Conservation (phyloP, 768 basidiomycete genomes). For the Fomitopsis serialis region DNA sequence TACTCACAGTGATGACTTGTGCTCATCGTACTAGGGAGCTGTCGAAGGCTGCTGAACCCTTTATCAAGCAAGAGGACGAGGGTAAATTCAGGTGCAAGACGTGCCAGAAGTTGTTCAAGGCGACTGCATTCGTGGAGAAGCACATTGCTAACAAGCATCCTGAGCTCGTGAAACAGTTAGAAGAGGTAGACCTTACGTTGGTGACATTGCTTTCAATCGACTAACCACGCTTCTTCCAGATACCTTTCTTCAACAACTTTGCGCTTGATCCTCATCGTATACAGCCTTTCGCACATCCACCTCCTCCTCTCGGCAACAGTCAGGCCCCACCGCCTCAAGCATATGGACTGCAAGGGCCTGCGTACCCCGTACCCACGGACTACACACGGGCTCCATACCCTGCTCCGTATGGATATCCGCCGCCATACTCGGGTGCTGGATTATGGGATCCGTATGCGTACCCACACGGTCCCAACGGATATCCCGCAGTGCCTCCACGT, state of each 20-base stretch:
- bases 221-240: conserved; percentile 32
- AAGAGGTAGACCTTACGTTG: conserved; percentile 55
- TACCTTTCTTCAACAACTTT: conserved; percentile 93
- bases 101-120: conserved; percentile 97
- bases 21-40: conserved; percentile 57
- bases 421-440: conserved; percentile 33
- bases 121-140: conserved; percentile 94
- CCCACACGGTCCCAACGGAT: conserved; percentile 34
- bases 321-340: conserved; percentile 81
- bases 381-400: conserved; percentile 40
- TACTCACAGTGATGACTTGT: neutral
- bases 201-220: neutral
- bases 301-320: conserved; percentile 56
- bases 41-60: conserved; percentile 68
- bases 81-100: conserved; percentile 96
- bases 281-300: conserved; percentile 79
- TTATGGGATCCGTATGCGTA: conserved; percentile 45
- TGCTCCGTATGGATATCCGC: conserved; percentile 33
- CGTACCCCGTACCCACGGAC: conserved; percentile 25
- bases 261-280: conserved; percentile 94
- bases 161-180: conserved; percentile 76
- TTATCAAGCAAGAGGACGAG: conserved; percentile 93
- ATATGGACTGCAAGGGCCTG: conserved; percentile 69
- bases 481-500: conserved; percentile 35
- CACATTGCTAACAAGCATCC: conserved; percentile 94